These are phyloP conservation scores for Rutstroemia sp. DNA, from an alignment of 2,329 filamentous ascomycete genomes.

Conservation along the genomic window DNA sequence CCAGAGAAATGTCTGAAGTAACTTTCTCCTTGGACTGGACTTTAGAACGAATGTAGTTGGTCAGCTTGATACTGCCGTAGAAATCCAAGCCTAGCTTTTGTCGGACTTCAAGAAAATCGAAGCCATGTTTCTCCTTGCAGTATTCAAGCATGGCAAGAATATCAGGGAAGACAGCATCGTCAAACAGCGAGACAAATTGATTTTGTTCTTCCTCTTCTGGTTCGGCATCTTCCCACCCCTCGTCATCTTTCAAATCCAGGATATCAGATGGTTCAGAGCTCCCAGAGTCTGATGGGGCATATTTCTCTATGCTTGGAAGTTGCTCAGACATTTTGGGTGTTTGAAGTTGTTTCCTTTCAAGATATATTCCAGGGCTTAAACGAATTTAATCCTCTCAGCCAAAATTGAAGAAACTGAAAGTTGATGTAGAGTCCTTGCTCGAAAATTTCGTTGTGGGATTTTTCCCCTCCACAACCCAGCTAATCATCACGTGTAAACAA, in stretches of 20 bases:
- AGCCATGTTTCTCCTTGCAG: conserved; percentile 57
- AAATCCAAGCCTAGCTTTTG: conserved; percentile 59
- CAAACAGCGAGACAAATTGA: conserved; percentile 60
- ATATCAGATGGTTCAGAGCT: conserved; percentile 36
- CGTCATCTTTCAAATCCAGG: conserved; percentile 35
- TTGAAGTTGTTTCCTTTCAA: not conserved
- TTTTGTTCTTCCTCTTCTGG: conserved; percentile 52
- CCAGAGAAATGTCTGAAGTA: conserved; percentile 44
- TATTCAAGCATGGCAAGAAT: conserved; percentile 58
- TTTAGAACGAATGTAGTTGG: conserved; percentile 56
- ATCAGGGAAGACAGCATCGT: conserved; percentile 57
- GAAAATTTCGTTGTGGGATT: not conserved
- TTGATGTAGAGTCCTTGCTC: not conserved
- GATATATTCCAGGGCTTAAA: too few species aligned
- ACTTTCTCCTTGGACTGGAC: conserved; percentile 37
- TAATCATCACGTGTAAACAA: too few species aligned
- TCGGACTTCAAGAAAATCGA: conserved; percentile 58
- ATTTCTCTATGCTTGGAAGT: conserved; percentile 12
- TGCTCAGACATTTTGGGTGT: conserved; percentile 17
- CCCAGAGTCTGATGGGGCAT: conserved; percentile 27
- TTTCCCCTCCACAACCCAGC: too few species aligned
- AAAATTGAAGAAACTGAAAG: not conserved
- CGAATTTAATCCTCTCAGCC: too few species aligned
- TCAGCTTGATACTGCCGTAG: conserved; percentile 63
- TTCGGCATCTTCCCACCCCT: conserved; percentile 53